Base-by-base conservation (phyloP, 768 basidiomycete species). In the Boletales sp. region DNA sequence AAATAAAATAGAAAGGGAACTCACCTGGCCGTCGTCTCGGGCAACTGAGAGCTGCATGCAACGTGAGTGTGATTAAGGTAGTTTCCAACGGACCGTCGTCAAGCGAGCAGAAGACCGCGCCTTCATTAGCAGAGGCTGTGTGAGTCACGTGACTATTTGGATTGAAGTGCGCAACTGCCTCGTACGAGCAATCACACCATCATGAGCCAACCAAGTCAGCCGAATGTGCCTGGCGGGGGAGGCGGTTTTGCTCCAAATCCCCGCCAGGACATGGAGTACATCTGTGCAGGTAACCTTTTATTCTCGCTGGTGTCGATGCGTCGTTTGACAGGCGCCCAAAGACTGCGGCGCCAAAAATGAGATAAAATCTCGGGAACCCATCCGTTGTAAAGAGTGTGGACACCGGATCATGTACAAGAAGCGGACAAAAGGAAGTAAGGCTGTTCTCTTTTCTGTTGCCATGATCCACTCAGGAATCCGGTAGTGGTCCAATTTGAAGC, bases 391-490 rank as follows among this genome's bases (percentile, higher is more conserved):
- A 58, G 93, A 97, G 65, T 98, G 95, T 63, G 95, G 95, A 4
- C 95, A 97, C 69, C 84, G 95, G 45, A 95, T 98, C 67, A 94
- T 98, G 91, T 97, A 97, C 72, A 98, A 98, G 73, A 97, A 94
- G 70, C 76, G 95, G 61, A 95, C 94, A 19, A 90, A 81, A 64
- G 77, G 92, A 77, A 94, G 95, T 97, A 60, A 66, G 93, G 6
- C 74, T 17, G 45, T 6, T 8, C 17, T 21, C 14, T 15, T 17
- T n/a, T 18, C 14, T 37, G 31, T 13, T 18, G 11, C 45, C 24
- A 27, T 27, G 7, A 31, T 19, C 24, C 38, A 36, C 42, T 54
- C 48, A 58, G 5, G 17, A 9, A 40, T 24, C 17, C 4, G 8
- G n/a, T 45, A 68, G 68, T 69, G 66, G 68, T 67, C 15, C 66